A percentile compares a stretch with the other conserved stretches of the same genome.
phyloP scores from a whole-genome alignment of 352 stramenopile species.

The Phytophthora pinifolia region DNA sequence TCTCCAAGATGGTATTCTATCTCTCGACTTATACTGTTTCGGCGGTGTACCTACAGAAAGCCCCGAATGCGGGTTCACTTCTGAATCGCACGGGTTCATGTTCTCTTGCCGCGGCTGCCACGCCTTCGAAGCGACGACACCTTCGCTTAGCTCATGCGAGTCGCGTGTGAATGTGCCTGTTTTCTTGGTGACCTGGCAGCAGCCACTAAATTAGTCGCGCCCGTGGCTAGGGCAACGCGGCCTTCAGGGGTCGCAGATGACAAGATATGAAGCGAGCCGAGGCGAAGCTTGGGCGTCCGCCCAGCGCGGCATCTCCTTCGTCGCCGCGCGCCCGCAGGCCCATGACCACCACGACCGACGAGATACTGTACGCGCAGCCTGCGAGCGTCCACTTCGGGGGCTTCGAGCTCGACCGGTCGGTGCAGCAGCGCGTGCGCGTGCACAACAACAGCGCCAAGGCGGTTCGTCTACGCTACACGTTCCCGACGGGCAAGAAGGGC shows the following conservation, averaged over 20 bases:
- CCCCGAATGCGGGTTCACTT: slow-evolving; percentile 7
- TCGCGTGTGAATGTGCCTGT: neutral
- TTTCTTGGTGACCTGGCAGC: neutral
- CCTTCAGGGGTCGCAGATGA: slow-evolving; percentile 12
- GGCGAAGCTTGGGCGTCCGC: slow-evolving; percentile 7
- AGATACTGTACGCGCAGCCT: slow-evolving; percentile 52
- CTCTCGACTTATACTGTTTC: slow-evolving; percentile 1
- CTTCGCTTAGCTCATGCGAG: neutral
- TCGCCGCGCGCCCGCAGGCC: slow-evolving; percentile 19
- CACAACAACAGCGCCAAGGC: slow-evolving; percentile 79
- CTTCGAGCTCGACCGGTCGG: slow-evolving; percentile 62
- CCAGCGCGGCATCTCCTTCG: slow-evolving; percentile 6
- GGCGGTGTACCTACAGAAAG: slow-evolving; percentile 11
- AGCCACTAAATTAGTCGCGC: no score
- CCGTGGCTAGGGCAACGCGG: slow-evolving; percentile 1
- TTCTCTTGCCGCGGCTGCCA: neutral
- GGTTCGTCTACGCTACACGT: slow-evolving; percentile 69
- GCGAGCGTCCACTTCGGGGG: slow-evolving; percentile 88
- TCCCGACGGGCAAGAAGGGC: slow-evolving; percentile 38
- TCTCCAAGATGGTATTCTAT: no score
- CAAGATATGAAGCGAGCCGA: slow-evolving; percentile 7
- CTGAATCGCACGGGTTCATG: slow-evolving; percentile 12
- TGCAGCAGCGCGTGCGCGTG: slow-evolving; percentile 69
- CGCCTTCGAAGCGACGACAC: slow-evolving; percentile 3
- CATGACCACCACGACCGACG: slow-evolving; percentile 25